Evolutionary conservation across 148 eudicot genomes (phyloP).

Genomic region (Camellia sinensis): DNA sequence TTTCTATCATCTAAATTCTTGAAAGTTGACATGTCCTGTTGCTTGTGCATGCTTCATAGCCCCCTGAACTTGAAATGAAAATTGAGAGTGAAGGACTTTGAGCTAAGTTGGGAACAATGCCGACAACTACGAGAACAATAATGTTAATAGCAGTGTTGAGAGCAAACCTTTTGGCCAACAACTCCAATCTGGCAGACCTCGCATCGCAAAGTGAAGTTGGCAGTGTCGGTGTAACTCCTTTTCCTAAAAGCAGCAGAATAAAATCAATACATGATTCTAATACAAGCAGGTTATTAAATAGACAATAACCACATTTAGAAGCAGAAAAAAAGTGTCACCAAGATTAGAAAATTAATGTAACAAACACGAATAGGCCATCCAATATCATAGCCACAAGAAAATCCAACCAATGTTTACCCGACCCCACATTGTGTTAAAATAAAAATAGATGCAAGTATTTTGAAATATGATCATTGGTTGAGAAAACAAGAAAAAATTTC

Average conservation of each 20-base stretch:
- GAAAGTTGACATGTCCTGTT: slow-evolving; percentile 89
- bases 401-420: neutral
- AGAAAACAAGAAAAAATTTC: neutral
- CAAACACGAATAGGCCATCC: neutral
- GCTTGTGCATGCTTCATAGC: slow-evolving; percentile 89
- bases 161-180: slow-evolving; percentile 75
- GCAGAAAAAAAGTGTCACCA: neutral
- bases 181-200: slow-evolving; percentile 94
- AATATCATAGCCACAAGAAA: neutral
- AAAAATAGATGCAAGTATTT: neutral
- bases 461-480: neutral
- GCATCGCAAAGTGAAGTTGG: slow-evolving; percentile 88
- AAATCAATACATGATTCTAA: neutral
- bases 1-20: slow-evolving; percentile 58
- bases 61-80: slow-evolving; percentile 44
- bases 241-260: slow-evolving; percentile 42
- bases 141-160: neutral
- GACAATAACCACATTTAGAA: neutral
- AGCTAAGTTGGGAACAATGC: neutral
- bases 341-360: neutral
- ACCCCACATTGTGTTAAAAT: neutral
- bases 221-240: slow-evolving; percentile 75
- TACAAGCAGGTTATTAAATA: neutral
- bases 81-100: neutral
- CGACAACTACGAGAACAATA: neutral